These are phyloP conservation scores for Candida arabinofermentans DNA, from an alignment of 805 yeast genomes.

Conservation along the genomic window DNA sequence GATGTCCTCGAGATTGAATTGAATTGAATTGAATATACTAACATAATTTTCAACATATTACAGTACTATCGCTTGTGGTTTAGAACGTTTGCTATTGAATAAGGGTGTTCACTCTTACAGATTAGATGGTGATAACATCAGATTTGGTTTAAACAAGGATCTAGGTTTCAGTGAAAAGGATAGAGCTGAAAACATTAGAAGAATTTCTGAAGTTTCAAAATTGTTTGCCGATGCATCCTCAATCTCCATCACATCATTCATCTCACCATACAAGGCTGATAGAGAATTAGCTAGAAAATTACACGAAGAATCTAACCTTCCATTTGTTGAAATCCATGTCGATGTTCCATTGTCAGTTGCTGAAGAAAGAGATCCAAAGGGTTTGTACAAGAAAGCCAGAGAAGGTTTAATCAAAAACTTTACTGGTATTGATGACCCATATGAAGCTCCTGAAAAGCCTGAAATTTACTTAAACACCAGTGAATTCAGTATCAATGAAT, in stretches of 20 bases:
- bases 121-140: conserved; percentile 89
- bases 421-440: conserved; percentile 95
- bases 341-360: conserved; percentile 95
- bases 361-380: conserved; percentile 96
- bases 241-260: conserved; percentile 85
- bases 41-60: background rate
- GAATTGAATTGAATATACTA: background rate
- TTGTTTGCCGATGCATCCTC: conserved; percentile 91
- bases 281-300: conserved; percentile 82
- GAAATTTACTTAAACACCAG: conserved; percentile 81
- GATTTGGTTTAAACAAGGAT: conserved; percentile 94
- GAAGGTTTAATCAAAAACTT: conserved; percentile 91
- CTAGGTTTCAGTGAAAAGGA: conserved; percentile 89
- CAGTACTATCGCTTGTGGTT: conserved; percentile 83
- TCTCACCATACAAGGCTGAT: conserved; percentile 85
- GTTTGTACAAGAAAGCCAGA: conserved; percentile 93
- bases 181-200: conserved; percentile 90
- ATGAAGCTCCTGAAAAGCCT: conserved; percentile 84
- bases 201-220: conserved; percentile 92
- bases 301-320: conserved; percentile 69
- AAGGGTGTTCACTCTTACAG: conserved; percentile 75
- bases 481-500: conserved; percentile 69
- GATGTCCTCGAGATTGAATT: background rate
- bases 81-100: conserved; percentile 76
- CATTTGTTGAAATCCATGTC: conserved; percentile 86